These are phyloP conservation scores for Rhizopus microsporus DNA, from an alignment of 371 early-diverging fungal genomes.

Conservation along the genomic window DNA sequence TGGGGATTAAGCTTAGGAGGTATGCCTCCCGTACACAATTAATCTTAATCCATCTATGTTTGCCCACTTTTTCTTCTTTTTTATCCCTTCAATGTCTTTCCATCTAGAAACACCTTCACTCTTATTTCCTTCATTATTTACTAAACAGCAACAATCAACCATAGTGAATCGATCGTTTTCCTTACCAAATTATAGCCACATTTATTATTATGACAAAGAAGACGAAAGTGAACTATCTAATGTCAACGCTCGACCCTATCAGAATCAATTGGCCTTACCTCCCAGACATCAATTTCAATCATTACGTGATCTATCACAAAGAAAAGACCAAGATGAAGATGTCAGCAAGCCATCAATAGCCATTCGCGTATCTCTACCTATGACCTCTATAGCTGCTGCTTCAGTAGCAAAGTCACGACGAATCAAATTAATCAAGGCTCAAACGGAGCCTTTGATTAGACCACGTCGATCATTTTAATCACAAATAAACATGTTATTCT, in stretches of 20 bases:
- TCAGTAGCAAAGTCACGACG: conserved; percentile 17
- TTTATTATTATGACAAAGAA: conserved; percentile 1
- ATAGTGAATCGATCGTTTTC: no score
- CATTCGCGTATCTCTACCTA: conserved; percentile 16
- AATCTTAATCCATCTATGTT: neutral
- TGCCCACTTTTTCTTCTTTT: neutral
- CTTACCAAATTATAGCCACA: neutral
- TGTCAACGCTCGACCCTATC: neutral
- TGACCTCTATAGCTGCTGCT: conserved; percentile 20
- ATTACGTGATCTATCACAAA: neutral
- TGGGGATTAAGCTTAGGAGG: no score
- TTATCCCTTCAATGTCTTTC: conserved; percentile 10
- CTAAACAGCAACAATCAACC: neutral
- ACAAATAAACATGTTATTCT: no score
- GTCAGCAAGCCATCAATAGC: conserved; percentile 10
- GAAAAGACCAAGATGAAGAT: neutral
- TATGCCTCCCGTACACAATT: neutral
- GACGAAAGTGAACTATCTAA: conserved; percentile 12
- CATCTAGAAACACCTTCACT: conserved; percentile 13
- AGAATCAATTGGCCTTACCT: conserved; percentile 11
- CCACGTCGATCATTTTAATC: no score
- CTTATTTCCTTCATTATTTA: conserved; percentile 17
- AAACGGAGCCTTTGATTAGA: neutral
- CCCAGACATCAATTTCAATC: conserved; percentile 1
- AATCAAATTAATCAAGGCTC: neutral